Evolutionary conservation across 2,329 filamentous ascomycete genomes (phyloP).

Genomic region (Aspergillus pseudoglaucus): DNA sequence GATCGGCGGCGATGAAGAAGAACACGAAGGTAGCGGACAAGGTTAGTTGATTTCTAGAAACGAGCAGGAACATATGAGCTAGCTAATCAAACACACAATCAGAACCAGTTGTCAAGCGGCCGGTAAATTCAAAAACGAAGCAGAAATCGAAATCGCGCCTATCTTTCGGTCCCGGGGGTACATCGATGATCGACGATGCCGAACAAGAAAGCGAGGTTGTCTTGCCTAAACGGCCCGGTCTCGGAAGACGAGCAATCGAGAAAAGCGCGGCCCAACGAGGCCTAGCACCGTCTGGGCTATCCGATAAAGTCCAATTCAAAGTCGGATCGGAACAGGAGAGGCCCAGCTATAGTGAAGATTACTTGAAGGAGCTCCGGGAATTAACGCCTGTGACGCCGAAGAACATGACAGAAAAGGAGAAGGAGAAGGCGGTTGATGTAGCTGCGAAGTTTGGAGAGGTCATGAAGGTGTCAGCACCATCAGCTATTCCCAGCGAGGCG

Average conservation of each 20-base stretch:
- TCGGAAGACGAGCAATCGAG: slow-evolving; percentile 60
- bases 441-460: slow-evolving; percentile 44
- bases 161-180: slow-evolving; percentile 64
- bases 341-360: slow-evolving; percentile 79
- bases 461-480: slow-evolving; percentile 24
- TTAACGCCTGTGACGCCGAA: slow-evolving; percentile 79
- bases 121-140: slow-evolving; percentile 45
- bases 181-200: slow-evolving; percentile 49
- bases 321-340: slow-evolving; percentile 60
- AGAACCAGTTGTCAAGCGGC: slow-evolving; percentile 49
- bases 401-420: slow-evolving; percentile 27
- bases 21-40: slow-evolving; percentile 28
- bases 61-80: not conserved
- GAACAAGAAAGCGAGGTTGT: slow-evolving; percentile 50
- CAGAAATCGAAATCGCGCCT: slow-evolving; percentile 70
- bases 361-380: slow-evolving; percentile 75
- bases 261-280: slow-evolving; percentile 59
- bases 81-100: slow-evolving; percentile 32
- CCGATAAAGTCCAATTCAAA: slow-evolving; percentile 52
- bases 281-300: slow-evolving; percentile 38
- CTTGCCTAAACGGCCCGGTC: slow-evolving; percentile 53
- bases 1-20: slow-evolving; percentile 65
- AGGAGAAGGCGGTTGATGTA: slow-evolving; percentile 51
- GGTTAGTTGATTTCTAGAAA: slow-evolving; percentile 33
- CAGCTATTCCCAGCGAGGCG: slow-evolving; percentile 67